Conservation (phyloP, 176 grass and related monocot genomes). For the Saccharum spontaneum region DNA sequence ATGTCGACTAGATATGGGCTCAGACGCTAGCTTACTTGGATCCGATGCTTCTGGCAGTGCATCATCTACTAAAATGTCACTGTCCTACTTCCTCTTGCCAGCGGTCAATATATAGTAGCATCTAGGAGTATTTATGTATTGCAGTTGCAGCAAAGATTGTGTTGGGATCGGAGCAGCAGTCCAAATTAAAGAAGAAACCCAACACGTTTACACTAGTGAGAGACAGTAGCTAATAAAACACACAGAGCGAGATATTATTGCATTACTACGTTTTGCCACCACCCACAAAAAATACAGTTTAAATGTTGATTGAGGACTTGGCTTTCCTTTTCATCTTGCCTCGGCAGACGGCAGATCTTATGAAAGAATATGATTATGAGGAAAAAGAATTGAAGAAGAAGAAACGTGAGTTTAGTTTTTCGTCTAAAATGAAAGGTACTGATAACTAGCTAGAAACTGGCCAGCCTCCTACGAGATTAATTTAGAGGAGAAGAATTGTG, state of each 20-base stretch:
- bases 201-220: not conserved
- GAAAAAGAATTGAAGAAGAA: too few species aligned
- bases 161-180: not conserved
- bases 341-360: not conserved
- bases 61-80: constrained; percentile 7
- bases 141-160: not conserved
- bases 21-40: not conserved
- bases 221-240: not conserved
- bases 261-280: too few species aligned
- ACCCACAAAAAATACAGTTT: not conserved
- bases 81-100: not conserved
- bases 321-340: not conserved
- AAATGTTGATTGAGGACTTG: not conserved
- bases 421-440: too few species aligned
- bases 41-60: constrained; percentile 21
- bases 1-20: constrained; percentile 32
- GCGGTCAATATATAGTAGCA: not conserved
- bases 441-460: not conserved
- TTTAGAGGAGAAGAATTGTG: not conserved
- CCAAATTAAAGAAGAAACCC: not conserved
- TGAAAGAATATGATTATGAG: not conserved
- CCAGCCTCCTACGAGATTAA: not conserved
- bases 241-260: too few species aligned
- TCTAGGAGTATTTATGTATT: not conserved
- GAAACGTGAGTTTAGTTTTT: too few species aligned